Percentiles rank a stretch among this genome's conserved stretches.
phyloP scores from a whole-genome alignment of 768 basidiomycete species.

The Boletus edulis region DNA sequence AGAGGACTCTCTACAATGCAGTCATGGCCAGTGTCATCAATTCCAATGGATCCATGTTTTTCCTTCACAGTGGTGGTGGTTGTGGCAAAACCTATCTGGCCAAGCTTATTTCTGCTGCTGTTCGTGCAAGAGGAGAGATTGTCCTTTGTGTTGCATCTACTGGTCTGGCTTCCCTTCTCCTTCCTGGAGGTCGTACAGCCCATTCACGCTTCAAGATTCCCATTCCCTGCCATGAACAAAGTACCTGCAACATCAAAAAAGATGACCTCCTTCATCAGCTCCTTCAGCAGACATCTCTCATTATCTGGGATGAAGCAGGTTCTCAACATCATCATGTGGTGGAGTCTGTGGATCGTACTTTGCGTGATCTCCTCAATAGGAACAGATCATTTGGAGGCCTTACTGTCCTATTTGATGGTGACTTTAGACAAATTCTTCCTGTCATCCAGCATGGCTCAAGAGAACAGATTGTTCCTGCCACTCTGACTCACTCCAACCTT shows the following conservation, averaged over 20 bases:
- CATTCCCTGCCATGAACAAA: not conserved
- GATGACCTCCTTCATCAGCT: not conserved
- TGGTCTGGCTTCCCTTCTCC: not conserved
- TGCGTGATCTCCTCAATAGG: not conserved
- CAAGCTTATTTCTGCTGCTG: not conserved
- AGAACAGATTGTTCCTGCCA: conserved; percentile 38
- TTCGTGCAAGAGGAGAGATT: not conserved
- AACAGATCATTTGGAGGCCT: not conserved
- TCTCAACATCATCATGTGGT: not conserved
- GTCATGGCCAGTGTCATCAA: not conserved
- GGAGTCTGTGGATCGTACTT: not conserved
- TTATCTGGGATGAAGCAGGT: not conserved
- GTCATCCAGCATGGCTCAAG: conserved; percentile 38
- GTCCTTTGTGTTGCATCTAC: not conserved
- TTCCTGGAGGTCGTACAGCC: not conserved
- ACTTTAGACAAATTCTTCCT: conserved; percentile 13
- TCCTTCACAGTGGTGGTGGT: conserved; percentile 34
- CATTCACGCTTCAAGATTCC: conserved; percentile 2
- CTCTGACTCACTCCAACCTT: conserved; percentile 34
- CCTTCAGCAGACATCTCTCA: not conserved
- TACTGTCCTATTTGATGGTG: not conserved
- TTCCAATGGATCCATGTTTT: conserved; percentile 23
- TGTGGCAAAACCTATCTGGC: not conserved
- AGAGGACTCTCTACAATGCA: not conserved
- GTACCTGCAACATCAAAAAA: not conserved